Evolutionary conservation across 2,329 filamentous ascomycete species (phyloP), one percentile per base, ranked within the genome.

Genomic region (Aspergillus cejpii): DNA sequence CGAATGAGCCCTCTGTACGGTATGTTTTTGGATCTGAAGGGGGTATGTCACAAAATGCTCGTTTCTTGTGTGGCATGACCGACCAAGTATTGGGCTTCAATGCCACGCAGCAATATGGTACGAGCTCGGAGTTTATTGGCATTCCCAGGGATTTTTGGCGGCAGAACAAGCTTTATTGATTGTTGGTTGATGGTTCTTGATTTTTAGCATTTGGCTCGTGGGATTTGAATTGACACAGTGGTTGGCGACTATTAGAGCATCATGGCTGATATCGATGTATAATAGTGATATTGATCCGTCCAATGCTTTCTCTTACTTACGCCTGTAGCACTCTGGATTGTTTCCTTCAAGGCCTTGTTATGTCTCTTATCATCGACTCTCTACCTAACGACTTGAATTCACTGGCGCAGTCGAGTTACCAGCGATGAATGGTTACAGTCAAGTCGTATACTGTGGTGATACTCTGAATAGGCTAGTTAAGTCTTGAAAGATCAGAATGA

Each of bases 161-260:
- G 27, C 50, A 42, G 27, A 53, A 51, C 31, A 54, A 44, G 44
- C 40, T 64, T 7, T 63, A 64, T 47, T 65, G 37, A 45, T 29
- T 17, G 8, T 15, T 27, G 10, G 17, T 44, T 31, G n/a, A n/a
- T n/a, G n/a, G 28, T 33, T 19, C 39, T 39, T 8, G 4, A 27
- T 17, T 41, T 20, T 2, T 17, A 12, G 11, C 31, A 19, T 5
- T 17, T 34, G 11, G 31, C 31, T 34, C 11, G 15, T 3, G 10
- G 17, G 14, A 17, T 6, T 19, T 11, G 5, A 19, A 5, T 11
- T 1, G 15, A 19, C 10, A 17, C 11, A 34, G 7, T 20, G 3
- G 17, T 34, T 19, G 17, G 15, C 8, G 2, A 12, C 17, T 17
- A 15, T 33, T 3, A 31, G 28, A 31, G 28, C 29, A 15, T 7